Evolutionary conservation across 768 basidiomycete genomes (phyloP).

Genomic region (Cantharellus cinnabarinus): DNA sequence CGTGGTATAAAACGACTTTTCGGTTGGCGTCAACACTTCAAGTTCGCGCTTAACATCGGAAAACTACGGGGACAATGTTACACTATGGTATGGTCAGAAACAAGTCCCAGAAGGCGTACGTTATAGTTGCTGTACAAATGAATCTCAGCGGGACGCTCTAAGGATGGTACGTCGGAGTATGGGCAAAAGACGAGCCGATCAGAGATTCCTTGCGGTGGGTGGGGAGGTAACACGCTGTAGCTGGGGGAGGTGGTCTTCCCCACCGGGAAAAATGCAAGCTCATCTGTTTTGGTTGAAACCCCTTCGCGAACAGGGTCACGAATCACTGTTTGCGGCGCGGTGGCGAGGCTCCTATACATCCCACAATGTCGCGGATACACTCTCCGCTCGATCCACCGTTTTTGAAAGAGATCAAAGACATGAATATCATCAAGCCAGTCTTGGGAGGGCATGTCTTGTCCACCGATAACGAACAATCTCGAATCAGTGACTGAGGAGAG

Average conservation of each 20-base stretch:
- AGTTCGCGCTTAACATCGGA: conserved; percentile 91
- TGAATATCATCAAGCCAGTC: conserved; percentile 79
- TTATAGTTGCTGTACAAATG: conserved; percentile 94
- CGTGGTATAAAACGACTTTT: conserved; percentile 43
- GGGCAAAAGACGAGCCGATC: conserved; percentile 39
- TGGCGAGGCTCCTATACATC: conserved; percentile 84
- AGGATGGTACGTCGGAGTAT: conserved; percentile 50
- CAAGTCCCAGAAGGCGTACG: conserved; percentile 23
- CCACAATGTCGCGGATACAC: conserved; percentile 87
- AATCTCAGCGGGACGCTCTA: conserved; percentile 67
- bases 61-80: conserved; percentile 29
- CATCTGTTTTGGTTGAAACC: conserved; percentile 16
- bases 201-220: conserved; percentile 4
- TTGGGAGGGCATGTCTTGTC: conserved; percentile 81
- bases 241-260: conserved; percentile 15
- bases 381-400: conserved; percentile 60
- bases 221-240: neutral
- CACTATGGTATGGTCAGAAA: too few relatives aligned
- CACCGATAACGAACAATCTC: conserved; percentile 79
- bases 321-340: conserved; percentile 47
- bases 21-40: conserved; percentile 66
- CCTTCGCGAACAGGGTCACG: conserved; percentile 46
- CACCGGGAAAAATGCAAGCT: conserved; percentile 7
- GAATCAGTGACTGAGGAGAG: conserved; percentile 72
- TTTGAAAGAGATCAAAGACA: conserved; percentile 57